Base-by-base conservation (phyloP, 1,284 basidiomycete genomes). In the Irpex lacteus region DNA sequence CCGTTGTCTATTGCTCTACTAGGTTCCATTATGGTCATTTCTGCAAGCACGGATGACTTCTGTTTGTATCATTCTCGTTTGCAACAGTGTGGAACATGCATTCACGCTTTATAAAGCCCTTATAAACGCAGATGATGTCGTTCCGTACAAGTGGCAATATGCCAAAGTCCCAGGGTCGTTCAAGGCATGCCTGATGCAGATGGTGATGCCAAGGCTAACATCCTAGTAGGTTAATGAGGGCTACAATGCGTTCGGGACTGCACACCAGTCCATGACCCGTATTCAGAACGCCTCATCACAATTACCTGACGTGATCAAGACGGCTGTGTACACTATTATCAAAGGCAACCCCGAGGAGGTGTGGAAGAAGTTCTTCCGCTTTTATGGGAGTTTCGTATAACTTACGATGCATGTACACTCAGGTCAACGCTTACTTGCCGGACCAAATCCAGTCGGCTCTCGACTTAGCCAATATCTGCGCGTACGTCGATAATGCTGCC, bases 1-100 rank as follows among this genome's bases (percentile, higher is more conserved):
- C 66, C 66, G 11, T 37, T 65, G 9, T 66, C 61, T 21, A 65
- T 67, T 40, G 60, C 66, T 6, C 60, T 65, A 4, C 56, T 67
- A 7, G 66, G 64, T 9, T 63, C 61, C 7, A 59, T 65, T 13
- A 18, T 65, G 52, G 52, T 63, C 52, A 56, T 63, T 26, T 49
- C 65, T 21, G 56, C 63, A 32, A 57, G 63, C 52, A 59, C 59
- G 3, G 63, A 56, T 26, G 54, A 65, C 40, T 63, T 65, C 38
- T 63, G 64, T 65, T n/a, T 13, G 55, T 59, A 13, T 18, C 32
- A 9, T 50, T 21, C 32, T 32, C 32, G 32, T n/a, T 18, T 36
- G n/a, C 49, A 6, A 37, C 6, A 11, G 8, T 9, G 21, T 32
- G 9, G n/a, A 13, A 0, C 21, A 56, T 32, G 26, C 11, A 5